Conservation (phyloP, 345 rosid genomes). For the Mangifera indica region DNA sequence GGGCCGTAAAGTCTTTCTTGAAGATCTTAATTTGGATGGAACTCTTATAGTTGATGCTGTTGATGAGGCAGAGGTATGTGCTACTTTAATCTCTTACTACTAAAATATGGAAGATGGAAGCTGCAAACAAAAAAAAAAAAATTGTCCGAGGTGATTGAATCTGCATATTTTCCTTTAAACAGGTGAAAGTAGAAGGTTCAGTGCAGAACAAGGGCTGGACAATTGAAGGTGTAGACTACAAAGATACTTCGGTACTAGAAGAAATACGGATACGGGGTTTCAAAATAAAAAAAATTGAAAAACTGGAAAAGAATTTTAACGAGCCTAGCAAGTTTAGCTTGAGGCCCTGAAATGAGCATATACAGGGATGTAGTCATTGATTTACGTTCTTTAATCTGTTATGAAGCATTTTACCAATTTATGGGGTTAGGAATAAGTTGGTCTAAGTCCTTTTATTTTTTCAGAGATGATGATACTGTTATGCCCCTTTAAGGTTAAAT, state of each 20-base stretch:
- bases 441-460: neutral
- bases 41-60: constrained; percentile 62
- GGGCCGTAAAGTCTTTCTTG: constrained; percentile 53
- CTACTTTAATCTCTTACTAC: no score
- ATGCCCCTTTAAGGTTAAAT: no score
- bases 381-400: no score
- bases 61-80: constrained; percentile 77
- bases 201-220: constrained; percentile 81
- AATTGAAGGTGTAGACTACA: constrained; percentile 67
- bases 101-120: no score
- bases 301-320: constrained; percentile 52
- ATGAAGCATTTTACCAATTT: neutral
- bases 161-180: constrained; percentile 7
- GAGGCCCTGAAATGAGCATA: constrained; percentile 42
- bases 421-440: no score
- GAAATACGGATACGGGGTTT: constrained; percentile 84
- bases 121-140: no score
- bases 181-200: constrained; percentile 69
- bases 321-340: constrained; percentile 53
- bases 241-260: constrained; percentile 65
- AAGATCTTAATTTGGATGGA: constrained; percentile 77
- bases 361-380: no score
- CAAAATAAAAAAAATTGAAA: constrained; percentile 61
- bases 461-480: no score
- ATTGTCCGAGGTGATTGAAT: no score